Base-by-base conservation (phyloP, 23 red algal genomes). In the Gracilaria gracilis region DNA sequence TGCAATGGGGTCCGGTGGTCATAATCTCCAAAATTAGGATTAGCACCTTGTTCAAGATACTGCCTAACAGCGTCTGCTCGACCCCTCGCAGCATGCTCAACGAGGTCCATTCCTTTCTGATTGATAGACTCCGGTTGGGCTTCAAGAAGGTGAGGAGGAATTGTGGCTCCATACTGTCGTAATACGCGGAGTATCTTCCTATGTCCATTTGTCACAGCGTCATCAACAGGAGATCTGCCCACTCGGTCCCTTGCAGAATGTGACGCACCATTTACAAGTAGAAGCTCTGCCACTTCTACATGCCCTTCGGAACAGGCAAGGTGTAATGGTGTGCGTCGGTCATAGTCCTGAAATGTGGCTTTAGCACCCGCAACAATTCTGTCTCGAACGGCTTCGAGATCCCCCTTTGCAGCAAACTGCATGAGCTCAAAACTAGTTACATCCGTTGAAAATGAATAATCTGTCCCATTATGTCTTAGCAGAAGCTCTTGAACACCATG, bases 301-400 rank as follows among this genome's bases (percentile, higher is more conserved):
- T 96, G 91, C 21, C 97, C 97, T 81, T 99, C 94, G 33, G 90
- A 87, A 80, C 91, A 93, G 67, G 97, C 97, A 14, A 99, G 53
- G 72, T 99, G 97, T 47, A 99, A 72, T 35, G 97, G 93, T 1
- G 94, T 95, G 25, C 97, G 91, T 57, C 79, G 67, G 48, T 99
- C 97, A 72, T 99, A 99, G 70, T 99, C 96, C 9, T 85, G 87
- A 40, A 88, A 67, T 9, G 86, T 80, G 21, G 81, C 92, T 51
- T 86, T 57, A 34, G 90, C 93, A 32, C 93, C 97, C 82, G 77
- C 87, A 34, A 78, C 67, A 38, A 99, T 88, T 29, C 77, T 76
- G 21, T 86, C 77, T 29, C 81, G 90, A 8, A 94, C 97, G 34
- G 80, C 46, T 15, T 85, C 81, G 2, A 93, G 77, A 67, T 88